Base-by-base conservation (phyloP, 176 grass and related monocot species). In the Ananas comosus region DNA sequence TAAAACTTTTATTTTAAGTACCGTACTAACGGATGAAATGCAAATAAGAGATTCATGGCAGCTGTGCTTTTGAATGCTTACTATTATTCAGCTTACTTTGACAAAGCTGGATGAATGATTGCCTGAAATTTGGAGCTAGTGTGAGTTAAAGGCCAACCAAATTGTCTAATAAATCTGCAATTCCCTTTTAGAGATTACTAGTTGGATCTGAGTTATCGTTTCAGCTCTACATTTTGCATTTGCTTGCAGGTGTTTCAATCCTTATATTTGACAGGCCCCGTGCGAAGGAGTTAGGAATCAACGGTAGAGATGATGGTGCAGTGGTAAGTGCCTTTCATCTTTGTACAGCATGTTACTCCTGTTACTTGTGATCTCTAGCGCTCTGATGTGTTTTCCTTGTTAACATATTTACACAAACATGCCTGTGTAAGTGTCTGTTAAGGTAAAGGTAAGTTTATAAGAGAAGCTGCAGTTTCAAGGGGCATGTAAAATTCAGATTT, bases 301-400 rank as follows among this genome's bases (percentile, higher is more conserved):
- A 87, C 63, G 88, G 83, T 71, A 83, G 86, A 80, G 93, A 90
- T 70, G 83, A 96, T 76, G 78, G 86, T 72, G 66, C 81, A 73
- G 29, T 87, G 76, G 88, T 96, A 70, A 85, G 88, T 87, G 54
- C 12, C 22, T 66, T 21, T 71, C n/a, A 79, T 22, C 19, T 12
- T 19, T n/a, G n/a, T 66, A 13, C 5, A 67, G 9, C 13, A 18
- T n/a, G 28, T 17, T 61, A 6, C 21, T 61, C 10, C 16, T 21
- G 56, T 18, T 22, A n/a, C 5, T 61, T 9, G 17, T 9, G 17
- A 61, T 42, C 65, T 67, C 3, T 67, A 19, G 21, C 17, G 22
- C 56, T 61, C 6, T 42, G 33, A 42, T 42, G 33, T 42, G 33
- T 42, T 42, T 42, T 42, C 33, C 33, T 42, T 42, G 33, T 42